Conservation (phyloP, 768 basidiomycete genomes). For the Lactarius evosmus region DNA sequence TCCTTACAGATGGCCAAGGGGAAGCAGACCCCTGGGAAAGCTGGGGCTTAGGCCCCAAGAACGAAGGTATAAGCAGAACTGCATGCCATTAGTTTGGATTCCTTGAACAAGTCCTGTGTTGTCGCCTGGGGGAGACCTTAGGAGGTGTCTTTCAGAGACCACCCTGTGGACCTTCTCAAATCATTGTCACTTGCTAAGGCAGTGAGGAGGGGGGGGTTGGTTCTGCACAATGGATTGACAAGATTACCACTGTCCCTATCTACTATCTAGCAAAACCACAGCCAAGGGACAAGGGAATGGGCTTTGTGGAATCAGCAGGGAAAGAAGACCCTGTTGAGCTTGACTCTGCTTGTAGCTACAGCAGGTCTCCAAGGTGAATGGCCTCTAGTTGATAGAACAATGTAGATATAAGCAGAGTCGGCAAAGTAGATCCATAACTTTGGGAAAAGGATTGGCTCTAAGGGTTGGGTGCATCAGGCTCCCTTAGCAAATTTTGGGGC, state of each 20-base stretch:
- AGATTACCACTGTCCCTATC: slow-evolving; percentile 46
- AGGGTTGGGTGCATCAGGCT: too few relatives aligned
- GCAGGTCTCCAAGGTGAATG: too few relatives aligned
- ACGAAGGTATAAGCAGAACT: too few relatives aligned
- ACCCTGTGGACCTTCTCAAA: not conserved
- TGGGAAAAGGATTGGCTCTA: too few relatives aligned
- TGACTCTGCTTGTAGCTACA: slow-evolving; percentile 84
- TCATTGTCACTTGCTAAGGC: not conserved
- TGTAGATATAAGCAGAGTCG: too few relatives aligned
- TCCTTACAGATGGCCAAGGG: too few relatives aligned
- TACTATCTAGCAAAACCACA: slow-evolving; percentile 49
- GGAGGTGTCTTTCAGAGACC: not conserved
- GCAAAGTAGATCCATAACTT: too few relatives aligned
- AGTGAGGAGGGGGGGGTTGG: not conserved
- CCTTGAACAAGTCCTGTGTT: not conserved
- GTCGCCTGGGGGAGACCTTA: not conserved
- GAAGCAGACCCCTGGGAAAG: too few relatives aligned
- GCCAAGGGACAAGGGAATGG: slow-evolving; percentile 37
- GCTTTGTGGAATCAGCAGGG: slow-evolving; percentile 46
- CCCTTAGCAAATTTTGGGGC: too few relatives aligned
- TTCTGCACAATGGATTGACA: slow-evolving; percentile 39
- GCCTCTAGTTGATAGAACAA: too few relatives aligned
- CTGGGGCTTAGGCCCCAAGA: too few relatives aligned
- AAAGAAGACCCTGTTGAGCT: slow-evolving; percentile 84
- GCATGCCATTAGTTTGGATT: too few relatives aligned